These are phyloP conservation scores for Blastocystis sp. DNA, from an alignment of 352 stramenopile species.

Conservation along the genomic window DNA sequence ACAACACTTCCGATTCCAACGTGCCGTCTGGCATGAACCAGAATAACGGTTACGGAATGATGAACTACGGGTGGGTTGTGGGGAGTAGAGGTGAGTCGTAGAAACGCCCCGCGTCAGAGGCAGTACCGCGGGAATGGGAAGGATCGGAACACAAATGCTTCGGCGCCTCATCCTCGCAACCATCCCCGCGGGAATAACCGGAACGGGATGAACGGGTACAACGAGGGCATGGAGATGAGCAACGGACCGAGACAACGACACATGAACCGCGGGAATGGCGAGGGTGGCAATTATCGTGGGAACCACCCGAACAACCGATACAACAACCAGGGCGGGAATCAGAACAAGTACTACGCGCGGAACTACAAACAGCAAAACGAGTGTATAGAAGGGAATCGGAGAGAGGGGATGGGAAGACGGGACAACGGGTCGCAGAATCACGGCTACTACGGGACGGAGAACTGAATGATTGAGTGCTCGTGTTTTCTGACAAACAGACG, in stretches of 20 bases:
- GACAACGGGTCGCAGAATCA: neutral
- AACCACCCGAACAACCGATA: neutral
- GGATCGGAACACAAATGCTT: neutral
- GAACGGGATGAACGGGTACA: neutral
- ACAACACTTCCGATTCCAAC: too few relatives aligned
- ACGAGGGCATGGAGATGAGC: neutral
- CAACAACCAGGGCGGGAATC: neutral
- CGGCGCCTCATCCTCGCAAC: neutral
- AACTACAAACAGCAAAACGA: neutral
- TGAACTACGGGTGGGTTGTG: neutral
- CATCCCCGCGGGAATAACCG: neutral
- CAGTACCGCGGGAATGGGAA: neutral
- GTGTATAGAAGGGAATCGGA: neutral
- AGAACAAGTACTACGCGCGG: neutral
- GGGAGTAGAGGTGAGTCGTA: too few relatives aligned
- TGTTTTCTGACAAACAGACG: conserved; percentile 18
- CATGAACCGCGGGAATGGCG: too few relatives aligned
- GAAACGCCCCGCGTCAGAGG: neutral
- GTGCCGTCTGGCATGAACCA: neutral
- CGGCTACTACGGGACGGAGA: neutral
- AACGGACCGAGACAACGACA: neutral
- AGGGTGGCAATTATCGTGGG: neutral
- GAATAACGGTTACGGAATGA: neutral
- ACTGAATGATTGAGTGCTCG: conserved; percentile 77
- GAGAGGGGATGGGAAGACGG: neutral